These are phyloP conservation scores for Aspergillus leporis DNA, from an alignment of 495 filamentous ascomycete species.

Conservation along the genomic window DNA sequence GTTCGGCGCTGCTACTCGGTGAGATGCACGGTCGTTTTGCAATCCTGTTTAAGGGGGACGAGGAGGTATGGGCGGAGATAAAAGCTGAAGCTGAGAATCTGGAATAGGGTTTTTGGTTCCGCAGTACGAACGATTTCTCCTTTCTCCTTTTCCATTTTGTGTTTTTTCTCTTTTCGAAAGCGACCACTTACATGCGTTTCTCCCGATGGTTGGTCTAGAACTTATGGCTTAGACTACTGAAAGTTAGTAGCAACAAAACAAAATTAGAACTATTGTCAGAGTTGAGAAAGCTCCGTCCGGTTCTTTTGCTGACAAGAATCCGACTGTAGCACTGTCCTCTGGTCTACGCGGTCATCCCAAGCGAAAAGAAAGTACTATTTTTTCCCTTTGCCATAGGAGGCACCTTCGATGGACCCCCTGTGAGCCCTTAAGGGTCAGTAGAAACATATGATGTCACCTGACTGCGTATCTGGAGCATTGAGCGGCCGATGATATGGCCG, in stretches of 20 bases:
- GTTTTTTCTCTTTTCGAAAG: slow-evolving; percentile 3
- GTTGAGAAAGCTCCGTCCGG: slow-evolving; percentile 2
- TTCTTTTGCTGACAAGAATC: neutral
- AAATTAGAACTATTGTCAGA: slow-evolving; percentile 4
- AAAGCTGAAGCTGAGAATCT: slow-evolving; percentile 8
- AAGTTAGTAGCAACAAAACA: slow-evolving; percentile 6
- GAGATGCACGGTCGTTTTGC: slow-evolving; percentile 5
- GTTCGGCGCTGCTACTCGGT: slow-evolving; percentile 5
- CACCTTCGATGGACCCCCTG: too few relatives aligned
- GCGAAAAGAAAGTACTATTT: neutral
- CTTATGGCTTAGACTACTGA: slow-evolving; percentile 5
- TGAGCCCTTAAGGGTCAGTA: neutral
- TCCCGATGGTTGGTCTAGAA: slow-evolving; percentile 11
- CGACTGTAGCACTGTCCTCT: neutral
- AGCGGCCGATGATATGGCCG: neutral
- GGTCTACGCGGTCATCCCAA: neutral
- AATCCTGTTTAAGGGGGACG: slow-evolving; percentile 2
- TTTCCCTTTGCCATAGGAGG: neutral
- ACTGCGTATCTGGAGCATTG: neutral
- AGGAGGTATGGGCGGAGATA: neutral
- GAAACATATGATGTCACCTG: slow-evolving; percentile 1
- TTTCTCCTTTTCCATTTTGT: neutral
- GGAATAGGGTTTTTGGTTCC: slow-evolving; percentile 14
- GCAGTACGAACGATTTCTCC: slow-evolving; percentile 3
- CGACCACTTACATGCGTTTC: slow-evolving; percentile 8